phyloP scores from a whole-genome alignment of 352 stramenopile genomes.

The Aphanomyces stellatus region DNA sequence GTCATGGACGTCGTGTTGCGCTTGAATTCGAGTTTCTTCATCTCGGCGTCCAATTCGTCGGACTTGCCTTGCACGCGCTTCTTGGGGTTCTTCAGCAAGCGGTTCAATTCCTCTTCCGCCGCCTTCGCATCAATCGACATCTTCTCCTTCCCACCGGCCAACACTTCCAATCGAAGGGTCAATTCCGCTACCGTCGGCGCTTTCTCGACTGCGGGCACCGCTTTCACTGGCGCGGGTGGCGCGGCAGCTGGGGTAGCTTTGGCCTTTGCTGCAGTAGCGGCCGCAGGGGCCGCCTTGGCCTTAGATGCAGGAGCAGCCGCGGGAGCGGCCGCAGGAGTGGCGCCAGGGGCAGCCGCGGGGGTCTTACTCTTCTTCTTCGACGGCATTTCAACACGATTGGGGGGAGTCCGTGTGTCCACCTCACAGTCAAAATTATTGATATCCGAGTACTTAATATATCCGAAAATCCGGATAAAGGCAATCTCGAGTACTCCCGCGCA shows the following conservation, averaged over 20 bases:
- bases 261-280: background rate
- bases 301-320: background rate
- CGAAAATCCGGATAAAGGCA: no score
- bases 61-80: conserved; percentile 45
- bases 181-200: background rate
- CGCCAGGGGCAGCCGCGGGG: no score
- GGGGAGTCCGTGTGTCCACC: background rate
- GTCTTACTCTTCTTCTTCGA: no score
- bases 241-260: conserved; percentile 5
- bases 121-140: conserved; percentile 13
- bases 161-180: background rate
- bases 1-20: conserved; percentile 69
- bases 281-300: background rate
- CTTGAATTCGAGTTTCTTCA: conserved; percentile 45
- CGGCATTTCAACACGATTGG: background rate
- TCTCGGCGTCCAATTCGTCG: conserved; percentile 45
- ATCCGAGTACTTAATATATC: no score
- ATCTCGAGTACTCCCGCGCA: no score
- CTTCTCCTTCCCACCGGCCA: conserved; percentile 1
- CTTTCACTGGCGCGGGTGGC: background rate
- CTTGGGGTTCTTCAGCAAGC: conserved; percentile 58
- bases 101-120: conserved; percentile 53
- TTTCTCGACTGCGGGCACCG: background rate
- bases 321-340: background rate
- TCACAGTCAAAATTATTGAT: no score